Conservation (phyloP, 371 early-diverging fungal genomes). For the Mucor racemosus region DNA sequence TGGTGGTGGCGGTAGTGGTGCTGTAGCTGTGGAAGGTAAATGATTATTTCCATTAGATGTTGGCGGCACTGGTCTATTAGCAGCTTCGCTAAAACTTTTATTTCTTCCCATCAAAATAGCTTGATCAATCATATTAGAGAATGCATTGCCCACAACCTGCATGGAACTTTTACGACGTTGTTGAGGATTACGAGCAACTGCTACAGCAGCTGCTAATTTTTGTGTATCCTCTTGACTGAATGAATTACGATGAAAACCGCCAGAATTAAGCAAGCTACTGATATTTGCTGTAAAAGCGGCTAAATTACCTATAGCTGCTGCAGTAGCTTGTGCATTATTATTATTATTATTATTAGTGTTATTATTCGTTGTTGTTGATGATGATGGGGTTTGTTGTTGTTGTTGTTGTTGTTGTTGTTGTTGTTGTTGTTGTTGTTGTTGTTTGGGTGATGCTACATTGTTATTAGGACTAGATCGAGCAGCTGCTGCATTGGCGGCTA, state of each 20-base stretch:
- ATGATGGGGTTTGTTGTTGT: no score
- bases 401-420: slow-evolving; percentile 15
- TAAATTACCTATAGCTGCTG: slow-evolving; percentile 41
- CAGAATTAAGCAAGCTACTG: slow-evolving; percentile 30
- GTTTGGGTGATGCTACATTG: slow-evolving; percentile 2
- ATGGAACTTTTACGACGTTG: slow-evolving; percentile 28
- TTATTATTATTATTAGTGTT: neutral
- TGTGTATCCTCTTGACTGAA: slow-evolving; percentile 35
- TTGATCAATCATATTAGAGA: slow-evolving; percentile 21
- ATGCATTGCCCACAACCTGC: slow-evolving; percentile 18
- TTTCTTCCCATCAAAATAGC: slow-evolving; percentile 11
- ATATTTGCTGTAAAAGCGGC: slow-evolving; percentile 47
- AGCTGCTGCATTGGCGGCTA: slow-evolving; percentile 34
- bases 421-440: slow-evolving; percentile 19
- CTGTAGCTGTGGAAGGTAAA: neutral
- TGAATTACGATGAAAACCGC: slow-evolving; percentile 26
- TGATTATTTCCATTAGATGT: neutral
- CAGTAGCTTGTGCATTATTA: slow-evolving; percentile 18
- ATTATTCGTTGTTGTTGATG: no score
- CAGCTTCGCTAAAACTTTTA: neutral
- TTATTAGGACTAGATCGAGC: slow-evolving; percentile 1
- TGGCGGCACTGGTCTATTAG: neutral
- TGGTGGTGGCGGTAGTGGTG: neutral
- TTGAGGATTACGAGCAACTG: slow-evolving; percentile 11
- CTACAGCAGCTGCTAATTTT: slow-evolving; percentile 30